Conservation (phyloP, 2,329 filamentous ascomycete species). For the Didymellaceae sp. region DNA sequence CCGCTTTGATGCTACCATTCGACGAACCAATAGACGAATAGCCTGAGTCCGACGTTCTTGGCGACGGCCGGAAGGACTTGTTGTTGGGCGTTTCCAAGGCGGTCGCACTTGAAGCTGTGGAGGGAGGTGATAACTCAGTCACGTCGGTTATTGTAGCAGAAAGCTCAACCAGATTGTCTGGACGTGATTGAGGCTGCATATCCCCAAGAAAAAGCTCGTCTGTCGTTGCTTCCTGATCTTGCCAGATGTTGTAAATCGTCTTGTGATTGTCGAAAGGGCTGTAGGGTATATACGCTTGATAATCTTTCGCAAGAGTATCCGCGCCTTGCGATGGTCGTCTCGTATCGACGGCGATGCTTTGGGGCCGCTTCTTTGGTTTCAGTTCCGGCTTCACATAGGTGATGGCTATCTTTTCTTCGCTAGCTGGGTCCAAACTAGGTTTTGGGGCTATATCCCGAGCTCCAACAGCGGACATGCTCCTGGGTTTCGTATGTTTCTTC, state of each 20-base stretch:
- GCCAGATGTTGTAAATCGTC: constrained; percentile 4
- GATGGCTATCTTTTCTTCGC: constrained; percentile 17
- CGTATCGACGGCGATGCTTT: constrained; percentile 26
- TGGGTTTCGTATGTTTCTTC: constrained; percentile 28
- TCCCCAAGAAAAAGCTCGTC: constrained; percentile 7
- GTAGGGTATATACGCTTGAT: constrained; percentile 17
- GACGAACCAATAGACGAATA: constrained; percentile 45
- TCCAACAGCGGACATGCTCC: constrained; percentile 38
- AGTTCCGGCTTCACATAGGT: constrained; percentile 13
- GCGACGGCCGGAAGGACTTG: constrained; percentile 25
- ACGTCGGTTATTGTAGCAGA: constrained; percentile 14
- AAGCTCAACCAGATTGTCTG: constrained; percentile 2
- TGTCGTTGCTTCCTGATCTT: constrained; percentile 10
- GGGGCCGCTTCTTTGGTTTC: constrained; percentile 22
- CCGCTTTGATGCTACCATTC: background rate
- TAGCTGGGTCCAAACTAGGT: background rate
- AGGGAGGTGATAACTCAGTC: constrained; percentile 12
- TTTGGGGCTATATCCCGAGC: background rate
- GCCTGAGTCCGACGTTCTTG: constrained; percentile 47
- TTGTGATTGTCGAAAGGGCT: constrained; percentile 18
- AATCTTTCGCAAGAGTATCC: constrained; percentile 10
- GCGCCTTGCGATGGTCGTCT: constrained; percentile 8
- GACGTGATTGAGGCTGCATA: constrained; percentile 3
- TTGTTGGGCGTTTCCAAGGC: constrained; percentile 12
- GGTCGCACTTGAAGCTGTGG: constrained; percentile 13